A percentile compares a stretch with the other conserved stretches of the same genome.
phyloP scores from a whole-genome alignment of 345 rosid species.

The Moricandia arvensis region DNA sequence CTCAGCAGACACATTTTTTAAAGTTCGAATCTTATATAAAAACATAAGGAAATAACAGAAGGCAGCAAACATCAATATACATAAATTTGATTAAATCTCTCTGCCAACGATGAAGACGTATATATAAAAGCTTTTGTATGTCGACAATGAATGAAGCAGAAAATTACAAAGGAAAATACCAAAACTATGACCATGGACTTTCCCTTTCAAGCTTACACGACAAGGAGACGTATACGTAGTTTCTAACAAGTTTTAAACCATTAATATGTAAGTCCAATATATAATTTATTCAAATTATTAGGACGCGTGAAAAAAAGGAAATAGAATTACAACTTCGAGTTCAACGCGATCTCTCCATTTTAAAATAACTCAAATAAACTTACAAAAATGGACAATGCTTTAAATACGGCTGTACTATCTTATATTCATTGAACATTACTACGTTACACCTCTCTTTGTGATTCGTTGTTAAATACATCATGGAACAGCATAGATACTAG shows the following conservation, averaged over 20 bases:
- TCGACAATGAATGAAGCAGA: slow-evolving; percentile 22
- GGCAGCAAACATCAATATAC: slow-evolving; percentile 8
- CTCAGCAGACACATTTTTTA: neutral
- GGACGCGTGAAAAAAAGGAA: neutral
- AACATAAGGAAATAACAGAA: neutral
- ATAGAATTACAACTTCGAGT: neutral
- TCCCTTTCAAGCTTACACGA: slow-evolving; percentile 35
- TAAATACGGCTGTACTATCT: neutral
- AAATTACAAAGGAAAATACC: slow-evolving; percentile 19
- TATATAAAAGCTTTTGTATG: neutral
- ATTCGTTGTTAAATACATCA: neutral
- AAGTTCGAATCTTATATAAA: neutral
- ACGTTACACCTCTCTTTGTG: neutral
- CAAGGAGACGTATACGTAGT: slow-evolving; percentile 34
- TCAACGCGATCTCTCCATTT: neutral
- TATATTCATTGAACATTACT: slow-evolving; percentile 1
- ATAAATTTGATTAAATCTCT: slow-evolving; percentile 3
- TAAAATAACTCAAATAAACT: neutral
- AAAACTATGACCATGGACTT: slow-evolving; percentile 19
- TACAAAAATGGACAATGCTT: neutral
- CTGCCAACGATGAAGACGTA: slow-evolving; percentile 30
- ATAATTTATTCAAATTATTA: neutral
- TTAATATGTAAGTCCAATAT: slow-evolving; percentile 10
- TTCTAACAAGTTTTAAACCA: neutral
- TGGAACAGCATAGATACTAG: neutral